Evolutionary conservation across 2,329 filamentous ascomycete species (phyloP).

Genomic region (Geosmithia putterillii): DNA sequence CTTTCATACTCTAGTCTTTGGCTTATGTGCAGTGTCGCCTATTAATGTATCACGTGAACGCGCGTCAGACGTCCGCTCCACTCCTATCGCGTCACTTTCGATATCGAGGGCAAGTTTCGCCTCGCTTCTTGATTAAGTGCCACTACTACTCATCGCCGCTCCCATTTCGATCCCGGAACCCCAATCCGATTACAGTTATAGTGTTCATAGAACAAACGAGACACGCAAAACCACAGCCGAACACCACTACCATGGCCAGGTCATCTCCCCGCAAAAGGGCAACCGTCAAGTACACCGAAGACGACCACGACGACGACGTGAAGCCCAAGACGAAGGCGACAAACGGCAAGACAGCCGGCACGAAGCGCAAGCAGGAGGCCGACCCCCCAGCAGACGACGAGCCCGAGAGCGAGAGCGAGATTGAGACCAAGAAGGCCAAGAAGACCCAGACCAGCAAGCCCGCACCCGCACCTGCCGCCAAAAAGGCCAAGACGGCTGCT

Average conservation of each 20-base stretch:
- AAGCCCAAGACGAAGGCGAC: constrained; percentile 3
- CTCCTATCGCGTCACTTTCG: background rate
- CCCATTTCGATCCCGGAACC: too few species aligned
- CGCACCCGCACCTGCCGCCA: constrained; percentile 10
- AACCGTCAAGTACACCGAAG: constrained; percentile 16
- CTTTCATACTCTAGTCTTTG: too few species aligned
- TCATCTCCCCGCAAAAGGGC: constrained; percentile 19
- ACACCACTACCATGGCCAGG: constrained; percentile 16
- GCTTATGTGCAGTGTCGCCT: background rate
- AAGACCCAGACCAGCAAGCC: background rate
- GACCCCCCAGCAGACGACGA: background rate
- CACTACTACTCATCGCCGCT: too few species aligned
- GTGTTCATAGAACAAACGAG: background rate
- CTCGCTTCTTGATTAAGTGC: too few species aligned
- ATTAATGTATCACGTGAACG: background rate
- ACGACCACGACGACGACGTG: constrained; percentile 3
- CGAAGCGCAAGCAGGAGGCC: background rate
- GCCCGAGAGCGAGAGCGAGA: constrained; percentile 9
- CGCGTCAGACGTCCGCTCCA: background rate
- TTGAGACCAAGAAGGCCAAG: constrained; percentile 6
- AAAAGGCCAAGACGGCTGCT: constrained; percentile 27
- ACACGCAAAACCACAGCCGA: background rate
- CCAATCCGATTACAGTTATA: too few species aligned
- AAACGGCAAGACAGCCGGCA: constrained; percentile 1
- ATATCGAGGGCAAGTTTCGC: background rate